phyloP scores from a whole-genome alignment of 2,329 filamentous ascomycete genomes.

The Pseudogymnoascus sp. region DNA sequence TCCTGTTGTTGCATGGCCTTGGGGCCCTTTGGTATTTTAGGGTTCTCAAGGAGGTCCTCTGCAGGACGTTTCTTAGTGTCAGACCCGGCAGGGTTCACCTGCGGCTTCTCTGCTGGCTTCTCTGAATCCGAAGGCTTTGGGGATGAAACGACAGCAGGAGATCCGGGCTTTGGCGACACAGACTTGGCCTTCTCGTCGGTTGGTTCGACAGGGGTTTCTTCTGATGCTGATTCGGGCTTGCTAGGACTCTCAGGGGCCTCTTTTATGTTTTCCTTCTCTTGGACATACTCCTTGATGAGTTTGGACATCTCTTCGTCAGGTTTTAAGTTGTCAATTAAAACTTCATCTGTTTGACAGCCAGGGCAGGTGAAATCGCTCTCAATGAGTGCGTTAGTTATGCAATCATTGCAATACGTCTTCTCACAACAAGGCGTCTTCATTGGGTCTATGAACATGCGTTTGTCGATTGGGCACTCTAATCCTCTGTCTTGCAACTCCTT shows the following conservation, averaged over 20 bases:
- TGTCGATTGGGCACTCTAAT: slow-evolving; percentile 91
- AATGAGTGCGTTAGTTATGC: slow-evolving; percentile 97
- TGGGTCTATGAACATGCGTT: slow-evolving; percentile 95
- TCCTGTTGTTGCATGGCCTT: slow-evolving; percentile 54
- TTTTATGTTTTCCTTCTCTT: slow-evolving; percentile 43
- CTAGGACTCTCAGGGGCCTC: slow-evolving; percentile 32
- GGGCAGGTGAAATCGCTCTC: slow-evolving; percentile 97
- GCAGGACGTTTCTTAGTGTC: slow-evolving; percentile 73
- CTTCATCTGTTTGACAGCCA: slow-evolving; percentile 80
- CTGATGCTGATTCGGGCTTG: slow-evolving; percentile 22
- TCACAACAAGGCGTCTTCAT: slow-evolving; percentile 98
- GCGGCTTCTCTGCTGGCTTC: slow-evolving; percentile 28
- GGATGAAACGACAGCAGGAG: slow-evolving; percentile 25
- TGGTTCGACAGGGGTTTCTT: slow-evolving; percentile 25
- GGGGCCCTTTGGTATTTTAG: slow-evolving; percentile 57
- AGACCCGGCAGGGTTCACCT: slow-evolving; percentile 23
- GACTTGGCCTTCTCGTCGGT: slow-evolving; percentile 32
- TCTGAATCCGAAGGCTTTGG: slow-evolving; percentile 27
- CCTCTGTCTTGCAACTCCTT: slow-evolving; percentile 84
- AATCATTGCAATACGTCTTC: slow-evolving; percentile 98
- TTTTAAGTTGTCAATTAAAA: slow-evolving; percentile 85
- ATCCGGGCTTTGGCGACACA: slow-evolving; percentile 20
- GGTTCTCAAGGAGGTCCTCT: slow-evolving; percentile 61
- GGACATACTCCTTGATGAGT: slow-evolving; percentile 70
- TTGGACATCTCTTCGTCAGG: slow-evolving; percentile 70